Evolutionary conservation across 1,284 basidiomycete genomes (phyloP).

Genomic region (Apiotrichum gracile): DNA sequence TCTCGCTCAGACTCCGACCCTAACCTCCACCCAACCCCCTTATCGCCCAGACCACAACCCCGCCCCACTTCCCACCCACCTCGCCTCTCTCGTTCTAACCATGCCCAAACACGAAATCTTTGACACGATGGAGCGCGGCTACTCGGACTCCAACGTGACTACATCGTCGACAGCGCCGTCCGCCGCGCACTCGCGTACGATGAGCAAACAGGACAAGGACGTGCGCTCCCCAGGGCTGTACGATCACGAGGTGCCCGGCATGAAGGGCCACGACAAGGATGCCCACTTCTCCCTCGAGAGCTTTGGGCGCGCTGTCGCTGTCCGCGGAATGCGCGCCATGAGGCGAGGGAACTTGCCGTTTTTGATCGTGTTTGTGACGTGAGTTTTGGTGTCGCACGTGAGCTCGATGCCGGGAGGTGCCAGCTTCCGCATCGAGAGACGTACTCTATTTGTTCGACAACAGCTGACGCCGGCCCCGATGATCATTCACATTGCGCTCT

Average conservation of each 20-base stretch:
- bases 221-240: neutral
- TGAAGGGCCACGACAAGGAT: neutral
- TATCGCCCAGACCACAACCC: neutral
- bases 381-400: conserved; percentile 2
- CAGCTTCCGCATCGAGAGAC: neutral
- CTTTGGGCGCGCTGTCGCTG: conserved; percentile 28
- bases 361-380: conserved; percentile 36
- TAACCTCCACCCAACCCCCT: neutral
- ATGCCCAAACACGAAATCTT: neutral
- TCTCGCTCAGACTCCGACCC: no score
- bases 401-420: neutral
- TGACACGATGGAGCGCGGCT: neutral
- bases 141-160: neutral
- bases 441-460: no score
- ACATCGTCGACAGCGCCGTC: neutral
- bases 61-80: neutral
- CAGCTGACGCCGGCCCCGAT: no score
- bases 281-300: conserved; percentile 3
- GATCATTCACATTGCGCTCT: no score
- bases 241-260: neutral
- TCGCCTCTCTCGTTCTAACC: neutral
- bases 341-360: conserved; percentile 35
- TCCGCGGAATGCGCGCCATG: conserved; percentile 20
- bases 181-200: neutral
- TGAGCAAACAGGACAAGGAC: neutral